Conservation (phyloP, 352 stramenopile genomes). For the Discostella stelligera region DNA sequence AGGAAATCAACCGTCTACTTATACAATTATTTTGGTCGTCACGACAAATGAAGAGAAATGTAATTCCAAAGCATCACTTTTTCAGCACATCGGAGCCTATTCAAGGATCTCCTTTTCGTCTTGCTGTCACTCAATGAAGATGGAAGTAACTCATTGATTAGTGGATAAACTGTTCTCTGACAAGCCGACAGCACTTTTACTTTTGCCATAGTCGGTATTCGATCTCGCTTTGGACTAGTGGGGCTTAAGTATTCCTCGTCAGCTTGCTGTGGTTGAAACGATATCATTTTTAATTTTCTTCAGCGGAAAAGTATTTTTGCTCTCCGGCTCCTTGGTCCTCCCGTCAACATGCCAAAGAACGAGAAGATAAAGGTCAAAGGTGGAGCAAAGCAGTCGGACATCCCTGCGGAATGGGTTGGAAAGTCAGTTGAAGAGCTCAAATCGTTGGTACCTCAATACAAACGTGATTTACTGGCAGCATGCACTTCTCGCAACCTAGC, state of each 20-base stretch:
- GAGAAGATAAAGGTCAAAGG: conserved; percentile 11
- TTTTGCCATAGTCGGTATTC: not conserved
- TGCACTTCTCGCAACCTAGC: conserved; percentile 27
- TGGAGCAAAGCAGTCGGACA: conserved; percentile 3
- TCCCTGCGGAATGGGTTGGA: conserved; percentile 30
- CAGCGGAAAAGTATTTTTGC: not conserved
- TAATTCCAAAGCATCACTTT: conserved; percentile 26
- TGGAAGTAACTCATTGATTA: not conserved
- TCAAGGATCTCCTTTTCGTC: conserved; percentile 32
- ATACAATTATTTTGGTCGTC: conserved; percentile 41
- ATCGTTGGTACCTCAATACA: conserved; percentile 19
- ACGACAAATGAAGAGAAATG: conserved; percentile 13
- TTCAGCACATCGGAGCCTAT: conserved; percentile 32
- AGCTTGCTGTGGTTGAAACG: too few relatives aligned
- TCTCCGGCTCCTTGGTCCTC: not conserved
- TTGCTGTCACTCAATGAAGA: conserved; percentile 20
- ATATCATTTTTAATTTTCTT: not conserved
- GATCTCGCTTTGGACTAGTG: too few relatives aligned
- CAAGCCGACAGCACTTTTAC: not conserved
- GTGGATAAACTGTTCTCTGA: not conserved
- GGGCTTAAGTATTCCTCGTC: too few relatives aligned
- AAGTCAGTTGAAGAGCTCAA: conserved; percentile 37
- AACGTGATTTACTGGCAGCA: conserved; percentile 20
- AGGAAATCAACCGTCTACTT: conserved; percentile 24
- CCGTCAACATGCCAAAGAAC: conserved; percentile 9